Conservation (phyloP, 2,329 filamentous ascomycete species). For the Ascochyta clinopodiicola region DNA sequence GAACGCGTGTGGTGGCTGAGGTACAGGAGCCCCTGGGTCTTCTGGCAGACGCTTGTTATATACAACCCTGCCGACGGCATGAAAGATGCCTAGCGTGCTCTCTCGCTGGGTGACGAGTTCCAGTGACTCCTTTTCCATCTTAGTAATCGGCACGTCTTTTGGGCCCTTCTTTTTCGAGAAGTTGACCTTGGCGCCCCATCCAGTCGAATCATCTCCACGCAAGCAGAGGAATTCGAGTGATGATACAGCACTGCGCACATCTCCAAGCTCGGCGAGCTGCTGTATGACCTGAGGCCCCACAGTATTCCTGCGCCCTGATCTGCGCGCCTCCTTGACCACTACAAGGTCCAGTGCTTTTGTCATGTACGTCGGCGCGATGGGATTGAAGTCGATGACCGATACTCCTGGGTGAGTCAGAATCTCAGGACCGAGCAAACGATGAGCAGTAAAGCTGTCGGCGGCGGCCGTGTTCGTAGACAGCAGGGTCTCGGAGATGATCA, state of each 20-base stretch:
- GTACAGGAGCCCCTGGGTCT: conserved; percentile 36
- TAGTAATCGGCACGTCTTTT: conserved; percentile 69
- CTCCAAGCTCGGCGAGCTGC: conserved; percentile 82
- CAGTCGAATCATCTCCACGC: conserved; percentile 77
- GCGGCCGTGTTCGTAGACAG: conserved; percentile 83
- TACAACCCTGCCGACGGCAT: conserved; percentile 92
- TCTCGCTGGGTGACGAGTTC: conserved; percentile 85
- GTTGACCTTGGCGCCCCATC: conserved; percentile 80
- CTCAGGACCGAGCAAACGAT: conserved; percentile 85
- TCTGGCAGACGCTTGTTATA: conserved; percentile 84
- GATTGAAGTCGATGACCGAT: conserved; percentile 87
- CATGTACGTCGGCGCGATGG: conserved; percentile 84
- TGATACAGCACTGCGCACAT: conserved; percentile 90
- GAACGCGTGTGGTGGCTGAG: conserved; percentile 56
- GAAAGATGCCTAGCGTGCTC: conserved; percentile 90
- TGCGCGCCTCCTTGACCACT: conserved; percentile 82
- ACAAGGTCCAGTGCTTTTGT: conserved; percentile 82
- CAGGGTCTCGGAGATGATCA: conserved; percentile 91
- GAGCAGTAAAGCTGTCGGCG: conserved; percentile 90
- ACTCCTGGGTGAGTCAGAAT: conserved; percentile 82
- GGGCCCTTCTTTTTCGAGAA: conserved; percentile 64
- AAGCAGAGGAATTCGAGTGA: conserved; percentile 92
- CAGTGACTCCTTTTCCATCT: conserved; percentile 79
- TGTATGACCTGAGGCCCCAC: conserved; percentile 82
- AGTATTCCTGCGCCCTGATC: conserved; percentile 75